Evolutionary conservation across 495 filamentous ascomycete species (phyloP), one percentile per base, ranked within the genome.

Genomic region (Penicillium psychrofluorescens): DNA sequence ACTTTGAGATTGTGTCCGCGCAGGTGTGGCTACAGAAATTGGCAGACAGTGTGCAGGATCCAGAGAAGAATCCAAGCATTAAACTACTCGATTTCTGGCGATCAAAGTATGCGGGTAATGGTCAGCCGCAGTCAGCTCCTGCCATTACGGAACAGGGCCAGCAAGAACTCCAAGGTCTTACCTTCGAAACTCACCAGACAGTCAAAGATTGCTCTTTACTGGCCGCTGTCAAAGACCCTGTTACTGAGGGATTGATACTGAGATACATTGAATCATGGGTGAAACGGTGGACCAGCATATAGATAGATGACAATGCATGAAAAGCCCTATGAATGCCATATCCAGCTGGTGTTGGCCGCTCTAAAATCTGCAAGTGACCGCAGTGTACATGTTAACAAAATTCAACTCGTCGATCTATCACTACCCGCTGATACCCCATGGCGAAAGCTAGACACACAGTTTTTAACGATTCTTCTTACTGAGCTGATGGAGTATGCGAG

Each of bases 11-110:
- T 6, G 61, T 80, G 1, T 51, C 64, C 1, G 65, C 62, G 12
- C 44, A 60, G 13, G 59, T 73, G 40, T 83, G 78, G 79, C 51
- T 81, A 6, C 49, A 64, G 35, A 64, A 61, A 16, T 54, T 81
- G n/a, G 57, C 58, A 2, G 56, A 44, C 0, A 59, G 59, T 16
- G 60, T 78, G 6, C 64, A 60, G 32, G 74, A 81, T 52, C 70
- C 76, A 2, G 57, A 62, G 38, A 66, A 58, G 30, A 83, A 83
- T 40, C 78, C 80, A 1, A 67, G 75, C n/a, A 68, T 79, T 35
- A 82, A 83, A 54, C 58, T 83, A 14, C 44, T 81, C 12, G 70
- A 72, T 27, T 82, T 77, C 60, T 84, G 62, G 50, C 43, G 38
- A 32, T 47, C 43, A 2, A 70, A 66, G 36, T 66, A 63, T 38